These are phyloP conservation scores for Calonectria leucothoes DNA, from an alignment of 2,329 filamentous ascomycete genomes.

Conservation along the genomic window DNA sequence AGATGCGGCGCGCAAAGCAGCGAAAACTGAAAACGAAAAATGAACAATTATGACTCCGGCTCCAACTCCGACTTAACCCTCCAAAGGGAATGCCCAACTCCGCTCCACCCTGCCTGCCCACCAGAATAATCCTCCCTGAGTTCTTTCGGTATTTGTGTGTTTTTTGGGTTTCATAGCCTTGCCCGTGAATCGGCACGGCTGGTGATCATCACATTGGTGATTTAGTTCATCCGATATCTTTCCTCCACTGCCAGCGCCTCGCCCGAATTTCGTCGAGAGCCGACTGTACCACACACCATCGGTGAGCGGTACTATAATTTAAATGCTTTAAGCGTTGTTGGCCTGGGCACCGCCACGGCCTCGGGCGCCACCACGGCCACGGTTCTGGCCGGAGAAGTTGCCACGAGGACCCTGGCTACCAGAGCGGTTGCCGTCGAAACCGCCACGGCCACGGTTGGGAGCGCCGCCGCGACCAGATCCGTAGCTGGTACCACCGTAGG, in stretches of 20 bases:
- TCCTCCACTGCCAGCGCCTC: slow-evolving; percentile 6
- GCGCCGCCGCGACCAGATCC: slow-evolving; percentile 70
- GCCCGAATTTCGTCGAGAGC: slow-evolving; percentile 4
- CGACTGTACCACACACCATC: slow-evolving; percentile 7
- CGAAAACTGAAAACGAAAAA: slow-evolving; percentile 45
- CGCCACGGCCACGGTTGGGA: slow-evolving; percentile 74
- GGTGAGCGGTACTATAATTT: slow-evolving; percentile 18
- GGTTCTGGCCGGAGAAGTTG: slow-evolving; percentile 74
- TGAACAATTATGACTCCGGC: slow-evolving; percentile 48
- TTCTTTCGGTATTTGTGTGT: slow-evolving; percentile 12
- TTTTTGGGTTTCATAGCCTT: neutral
- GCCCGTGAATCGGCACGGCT: neutral
- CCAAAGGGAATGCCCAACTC: slow-evolving; percentile 44
- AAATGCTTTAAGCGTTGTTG: slow-evolving; percentile 59
- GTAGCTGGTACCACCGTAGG: slow-evolving; percentile 77
- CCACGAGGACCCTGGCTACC: slow-evolving; percentile 74
- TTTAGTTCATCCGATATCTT: neutral
- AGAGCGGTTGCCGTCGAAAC: slow-evolving; percentile 68
- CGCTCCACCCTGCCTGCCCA: slow-evolving; percentile 33
- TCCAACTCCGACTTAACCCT: slow-evolving; percentile 44
- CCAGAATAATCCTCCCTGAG: slow-evolving; percentile 13
- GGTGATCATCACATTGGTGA: neutral
- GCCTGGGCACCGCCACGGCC: slow-evolving; percentile 71
- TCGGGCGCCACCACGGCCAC: slow-evolving; percentile 75
- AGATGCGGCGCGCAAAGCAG: slow-evolving; percentile 46